Evolutionary conservation across 495 filamentous ascomycete species (phyloP).

Genomic region (Lasiosphaeria miniovina): DNA sequence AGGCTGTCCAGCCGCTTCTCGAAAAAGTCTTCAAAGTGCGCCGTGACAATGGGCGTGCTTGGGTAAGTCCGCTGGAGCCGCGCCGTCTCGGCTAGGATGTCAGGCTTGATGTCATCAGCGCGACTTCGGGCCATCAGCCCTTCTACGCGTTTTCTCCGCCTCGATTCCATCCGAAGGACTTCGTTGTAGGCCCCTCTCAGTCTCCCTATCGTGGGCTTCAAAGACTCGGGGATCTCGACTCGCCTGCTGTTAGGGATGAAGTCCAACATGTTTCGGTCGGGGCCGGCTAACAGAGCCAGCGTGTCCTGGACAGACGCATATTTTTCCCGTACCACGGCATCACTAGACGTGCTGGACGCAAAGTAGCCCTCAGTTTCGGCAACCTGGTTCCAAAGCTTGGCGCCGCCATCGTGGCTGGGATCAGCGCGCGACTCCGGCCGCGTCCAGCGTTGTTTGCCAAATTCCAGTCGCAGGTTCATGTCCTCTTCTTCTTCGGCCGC

Average conservation of each 20-base stretch:
- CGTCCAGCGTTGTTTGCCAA: constrained; percentile 85
- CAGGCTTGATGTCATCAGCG: constrained; percentile 83
- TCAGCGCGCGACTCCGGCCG: constrained; percentile 60
- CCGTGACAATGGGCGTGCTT: constrained; percentile 76
- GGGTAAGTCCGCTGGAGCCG: constrained; percentile 82
- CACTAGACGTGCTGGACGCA: constrained; percentile 76
- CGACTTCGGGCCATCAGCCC: constrained; percentile 71
- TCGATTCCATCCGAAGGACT: constrained; percentile 72
- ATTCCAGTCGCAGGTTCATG: constrained; percentile 65
- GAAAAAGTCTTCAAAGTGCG: constrained; percentile 87
- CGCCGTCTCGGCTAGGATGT: constrained; percentile 76
- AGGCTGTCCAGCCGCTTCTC: constrained; percentile 67
- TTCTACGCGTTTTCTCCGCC: constrained; percentile 73
- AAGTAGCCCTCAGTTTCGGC: constrained; percentile 85
- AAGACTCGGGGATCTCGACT: constrained; percentile 69
- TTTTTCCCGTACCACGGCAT: constrained; percentile 76
- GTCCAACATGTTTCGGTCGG: constrained; percentile 75
- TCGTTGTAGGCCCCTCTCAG: constrained; percentile 79
- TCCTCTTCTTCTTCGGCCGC: constrained; percentile 82
- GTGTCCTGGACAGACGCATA: constrained; percentile 70
- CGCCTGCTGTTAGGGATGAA: constrained; percentile 84
- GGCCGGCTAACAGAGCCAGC: constrained; percentile 70
- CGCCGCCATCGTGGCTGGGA: constrained; percentile 54
- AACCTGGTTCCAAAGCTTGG: constrained; percentile 72
- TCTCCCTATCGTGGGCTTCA: constrained; percentile 73